Conservation (phyloP, 2,329 filamentous ascomycete genomes). For the Aspergillus sp. region DNA sequence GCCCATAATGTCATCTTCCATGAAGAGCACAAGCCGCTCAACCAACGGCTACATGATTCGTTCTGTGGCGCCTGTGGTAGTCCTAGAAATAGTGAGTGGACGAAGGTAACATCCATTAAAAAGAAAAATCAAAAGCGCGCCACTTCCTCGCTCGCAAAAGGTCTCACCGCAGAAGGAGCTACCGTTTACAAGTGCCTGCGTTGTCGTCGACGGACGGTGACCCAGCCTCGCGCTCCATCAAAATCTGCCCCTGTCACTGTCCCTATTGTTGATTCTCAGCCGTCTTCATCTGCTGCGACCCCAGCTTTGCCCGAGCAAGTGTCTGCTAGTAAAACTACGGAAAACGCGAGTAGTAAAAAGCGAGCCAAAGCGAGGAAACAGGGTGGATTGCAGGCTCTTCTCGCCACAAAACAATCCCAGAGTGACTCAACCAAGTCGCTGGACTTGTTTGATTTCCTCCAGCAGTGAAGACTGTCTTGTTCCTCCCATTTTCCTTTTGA, state of each 20-base stretch:
- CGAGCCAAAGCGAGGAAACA: constrained; percentile 56
- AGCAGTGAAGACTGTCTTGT: constrained; percentile 30
- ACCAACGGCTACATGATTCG: constrained; percentile 30
- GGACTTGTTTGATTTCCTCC: constrained; percentile 56
- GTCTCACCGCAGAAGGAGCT: constrained; percentile 20
- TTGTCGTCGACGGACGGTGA: constrained; percentile 35
- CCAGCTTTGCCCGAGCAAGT: constrained; percentile 10
- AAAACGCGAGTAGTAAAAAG: constrained; percentile 54
- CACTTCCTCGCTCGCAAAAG: constrained; percentile 10
- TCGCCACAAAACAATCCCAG: constrained; percentile 44
- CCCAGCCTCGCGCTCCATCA: constrained; percentile 12
- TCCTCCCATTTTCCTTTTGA: neutral
- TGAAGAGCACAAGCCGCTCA: constrained; percentile 34
- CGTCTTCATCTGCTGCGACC: constrained; percentile 10
- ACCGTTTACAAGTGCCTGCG: constrained; percentile 39
- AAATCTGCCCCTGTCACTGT: constrained; percentile 10
- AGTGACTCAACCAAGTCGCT: constrained; percentile 35
- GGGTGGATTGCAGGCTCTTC: constrained; percentile 53
- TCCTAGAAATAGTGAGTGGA: constrained; percentile 31
- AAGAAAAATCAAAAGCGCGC: constrained; percentile 17
- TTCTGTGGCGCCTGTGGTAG: constrained; percentile 44
- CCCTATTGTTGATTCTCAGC: constrained; percentile 9
- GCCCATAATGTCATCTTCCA: constrained; percentile 38
- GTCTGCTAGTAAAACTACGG: constrained; percentile 24
- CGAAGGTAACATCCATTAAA: constrained; percentile 29